phyloP scores from a whole-genome alignment of 306 rosid species.

The Cyamopsis tetragonoloba region DNA sequence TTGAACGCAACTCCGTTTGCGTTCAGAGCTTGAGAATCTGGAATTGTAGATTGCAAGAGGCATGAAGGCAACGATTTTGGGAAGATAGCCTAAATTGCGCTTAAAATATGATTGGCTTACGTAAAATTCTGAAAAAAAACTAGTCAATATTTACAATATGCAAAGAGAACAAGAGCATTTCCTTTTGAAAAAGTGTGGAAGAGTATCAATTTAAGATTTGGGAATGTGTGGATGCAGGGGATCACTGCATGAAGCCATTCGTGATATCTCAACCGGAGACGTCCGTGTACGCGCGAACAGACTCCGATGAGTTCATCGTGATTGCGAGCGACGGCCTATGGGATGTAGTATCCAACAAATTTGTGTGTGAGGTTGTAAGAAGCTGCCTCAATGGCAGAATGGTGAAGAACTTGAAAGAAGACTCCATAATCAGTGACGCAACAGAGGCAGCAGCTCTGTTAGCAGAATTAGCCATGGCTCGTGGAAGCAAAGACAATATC shows the following conservation, averaged over 20 bases:
- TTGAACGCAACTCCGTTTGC: too few species aligned
- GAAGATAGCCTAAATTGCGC: too few species aligned
- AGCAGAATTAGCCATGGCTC: conserved; percentile 63
- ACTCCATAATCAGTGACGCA: not conserved
- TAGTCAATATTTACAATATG: too few species aligned
- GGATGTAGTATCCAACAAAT: conserved; percentile 54
- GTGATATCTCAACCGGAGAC: conserved; percentile 61
- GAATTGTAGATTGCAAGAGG: too few species aligned
- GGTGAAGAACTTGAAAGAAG: conserved; percentile 21
- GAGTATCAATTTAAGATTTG: too few species aligned
- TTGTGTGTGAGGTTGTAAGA: conserved; percentile 48
- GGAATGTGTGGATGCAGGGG: conserved; percentile 57
- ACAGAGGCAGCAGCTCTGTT: conserved; percentile 33
- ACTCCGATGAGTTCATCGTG: conserved; percentile 45
- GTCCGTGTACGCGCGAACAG: conserved; percentile 29
- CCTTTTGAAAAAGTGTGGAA: too few species aligned
- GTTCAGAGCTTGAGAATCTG: too few species aligned
- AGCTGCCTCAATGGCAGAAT: conserved; percentile 28
- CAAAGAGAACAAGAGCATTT: too few species aligned
- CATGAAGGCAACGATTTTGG: too few species aligned
- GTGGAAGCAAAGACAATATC: conserved; percentile 66
- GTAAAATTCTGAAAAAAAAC: too few species aligned
- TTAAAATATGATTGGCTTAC: too few species aligned
- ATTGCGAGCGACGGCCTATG: conserved; percentile 70
- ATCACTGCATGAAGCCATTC: conserved; percentile 56